phyloP scores from a whole-genome alignment of 495 filamentous ascomycete genomes.

The Hypoxylon intermedium region DNA sequence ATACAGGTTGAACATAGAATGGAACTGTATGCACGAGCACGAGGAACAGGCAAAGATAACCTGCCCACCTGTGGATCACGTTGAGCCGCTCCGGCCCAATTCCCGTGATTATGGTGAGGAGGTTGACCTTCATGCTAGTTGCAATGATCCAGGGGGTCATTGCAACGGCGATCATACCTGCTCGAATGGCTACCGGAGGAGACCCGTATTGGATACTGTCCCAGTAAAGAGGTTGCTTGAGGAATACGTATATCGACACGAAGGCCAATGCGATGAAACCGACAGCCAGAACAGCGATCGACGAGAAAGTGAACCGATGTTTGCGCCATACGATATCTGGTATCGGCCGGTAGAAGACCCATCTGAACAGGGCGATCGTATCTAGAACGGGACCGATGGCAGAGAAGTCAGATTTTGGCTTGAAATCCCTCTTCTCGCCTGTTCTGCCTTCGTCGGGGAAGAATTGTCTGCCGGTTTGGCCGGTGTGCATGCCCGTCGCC shows the following conservation, averaged over 20 bases:
- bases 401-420: conserved; percentile 71
- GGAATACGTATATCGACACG: conserved; percentile 78
- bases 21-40: conserved; percentile 83
- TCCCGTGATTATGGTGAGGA: conserved; percentile 84
- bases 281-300: conserved; percentile 70
- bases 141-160: conserved; percentile 95
- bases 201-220: conserved; percentile 83
- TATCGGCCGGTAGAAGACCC: conserved; percentile 84
- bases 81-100: conserved; percentile 93
- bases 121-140: conserved; percentile 87
- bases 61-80: conserved; percentile 90
- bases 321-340: conserved; percentile 69
- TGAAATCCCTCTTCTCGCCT: conserved; percentile 58
- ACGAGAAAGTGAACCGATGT: conserved; percentile 74
- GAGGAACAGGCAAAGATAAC: conserved; percentile 85
- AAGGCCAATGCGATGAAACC: conserved; percentile 71
- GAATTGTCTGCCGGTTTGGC: conserved; percentile 69
- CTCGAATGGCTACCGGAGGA: conserved; percentile 85
- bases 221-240: conserved; percentile 86
- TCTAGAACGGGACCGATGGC: conserved; percentile 76
- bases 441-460: conserved; percentile 66
- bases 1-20: conserved; percentile 87
- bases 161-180: conserved; percentile 92
- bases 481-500: conserved; percentile 71
- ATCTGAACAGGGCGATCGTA: conserved; percentile 76